Evolutionary conservation across 768 basidiomycete genomes (phyloP).

Genomic region (Amanita thiersii): DNA sequence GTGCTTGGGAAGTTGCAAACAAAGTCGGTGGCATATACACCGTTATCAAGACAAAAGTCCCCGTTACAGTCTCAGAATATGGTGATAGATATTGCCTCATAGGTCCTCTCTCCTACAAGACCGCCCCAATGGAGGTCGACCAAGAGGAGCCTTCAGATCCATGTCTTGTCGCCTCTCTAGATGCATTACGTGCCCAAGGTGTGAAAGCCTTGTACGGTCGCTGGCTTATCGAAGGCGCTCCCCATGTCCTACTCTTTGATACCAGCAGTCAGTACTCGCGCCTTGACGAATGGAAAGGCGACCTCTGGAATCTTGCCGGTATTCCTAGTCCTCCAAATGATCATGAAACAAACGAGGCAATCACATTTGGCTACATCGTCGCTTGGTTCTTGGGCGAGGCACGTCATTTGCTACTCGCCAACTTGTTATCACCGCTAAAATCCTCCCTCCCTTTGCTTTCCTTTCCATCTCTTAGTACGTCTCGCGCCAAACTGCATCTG

Average conservation of each 20-base stretch:
- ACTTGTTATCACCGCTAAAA: conserved; percentile 4
- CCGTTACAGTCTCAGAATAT: conserved; percentile 94
- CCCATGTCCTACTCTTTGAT: conserved; percentile 93
- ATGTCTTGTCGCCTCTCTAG: conserved; percentile 65
- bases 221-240: conserved; percentile 97
- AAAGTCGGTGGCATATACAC: conserved; percentile 99
- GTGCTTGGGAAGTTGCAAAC: conserved; percentile 98
- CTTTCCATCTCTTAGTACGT: no score
- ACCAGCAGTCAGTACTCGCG: conserved; percentile 80
- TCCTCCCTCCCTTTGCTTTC: no score
- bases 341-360: conserved; percentile 96
- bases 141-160: conserved; percentile 81
- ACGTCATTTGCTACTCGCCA: conserved; percentile 19
- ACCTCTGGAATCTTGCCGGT: conserved; percentile 96
- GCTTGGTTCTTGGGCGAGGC: conserved; percentile 99
- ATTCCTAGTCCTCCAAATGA: conserved; percentile 96
- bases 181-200: conserved; percentile 82
- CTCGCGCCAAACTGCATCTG: conserved; percentile 67
- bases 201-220: conserved; percentile 93
- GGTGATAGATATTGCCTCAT: conserved; percentile 94
- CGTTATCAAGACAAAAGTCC: conserved; percentile 99
- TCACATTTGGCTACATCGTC: conserved; percentile 95
- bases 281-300: conserved; percentile 98
- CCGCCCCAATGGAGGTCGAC: conserved; percentile 98
- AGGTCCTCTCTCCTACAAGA: conserved; percentile 97